Evolutionary conservation across 176 grass and related monocot species (phyloP).

Genomic region (Stipa capillata): DNA sequence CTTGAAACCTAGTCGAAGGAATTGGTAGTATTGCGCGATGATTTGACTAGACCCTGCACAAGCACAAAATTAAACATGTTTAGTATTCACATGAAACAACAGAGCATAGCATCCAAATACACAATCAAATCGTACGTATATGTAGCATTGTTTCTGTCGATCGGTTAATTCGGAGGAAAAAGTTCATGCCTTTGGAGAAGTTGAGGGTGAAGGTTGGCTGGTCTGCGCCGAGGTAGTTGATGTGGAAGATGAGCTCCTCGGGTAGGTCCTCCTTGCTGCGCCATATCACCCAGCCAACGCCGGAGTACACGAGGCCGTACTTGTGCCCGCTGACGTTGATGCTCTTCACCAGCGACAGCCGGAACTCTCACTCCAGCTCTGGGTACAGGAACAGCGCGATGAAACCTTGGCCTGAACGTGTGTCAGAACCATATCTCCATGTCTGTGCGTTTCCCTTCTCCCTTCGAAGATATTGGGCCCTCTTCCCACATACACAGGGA

Average conservation of each 20-base stretch:
- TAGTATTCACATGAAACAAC: too few relatives aligned
- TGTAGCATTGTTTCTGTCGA: background rate
- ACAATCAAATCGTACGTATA: background rate
- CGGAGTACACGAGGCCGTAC: constrained; percentile 88
- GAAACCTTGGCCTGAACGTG: too few relatives aligned
- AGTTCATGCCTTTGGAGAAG: constrained; percentile 72
- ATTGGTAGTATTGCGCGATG: constrained; percentile 94
- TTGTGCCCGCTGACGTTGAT: constrained; percentile 97
- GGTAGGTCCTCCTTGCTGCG: constrained; percentile 60
- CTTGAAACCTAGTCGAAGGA: constrained; percentile 77
- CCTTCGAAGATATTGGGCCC: too few relatives aligned
- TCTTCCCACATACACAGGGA: too few relatives aligned
- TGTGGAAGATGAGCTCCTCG: constrained; percentile 92
- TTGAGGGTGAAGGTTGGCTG: constrained; percentile 96
- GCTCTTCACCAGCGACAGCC: constrained; percentile 77
- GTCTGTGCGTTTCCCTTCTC: too few relatives aligned
- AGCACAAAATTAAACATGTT: background rate
- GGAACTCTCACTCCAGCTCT: constrained; percentile 82
- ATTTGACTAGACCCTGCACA: constrained; percentile 71
- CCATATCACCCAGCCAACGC: constrained; percentile 86
- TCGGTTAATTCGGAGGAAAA: background rate
- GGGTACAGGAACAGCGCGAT: constrained; percentile 86
- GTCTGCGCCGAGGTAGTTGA: constrained; percentile 95
- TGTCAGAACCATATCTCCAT: too few relatives aligned
- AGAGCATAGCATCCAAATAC: background rate